phyloP scores from a whole-genome alignment of 768 basidiomycete genomes.

The Lactarius tabidus region DNA sequence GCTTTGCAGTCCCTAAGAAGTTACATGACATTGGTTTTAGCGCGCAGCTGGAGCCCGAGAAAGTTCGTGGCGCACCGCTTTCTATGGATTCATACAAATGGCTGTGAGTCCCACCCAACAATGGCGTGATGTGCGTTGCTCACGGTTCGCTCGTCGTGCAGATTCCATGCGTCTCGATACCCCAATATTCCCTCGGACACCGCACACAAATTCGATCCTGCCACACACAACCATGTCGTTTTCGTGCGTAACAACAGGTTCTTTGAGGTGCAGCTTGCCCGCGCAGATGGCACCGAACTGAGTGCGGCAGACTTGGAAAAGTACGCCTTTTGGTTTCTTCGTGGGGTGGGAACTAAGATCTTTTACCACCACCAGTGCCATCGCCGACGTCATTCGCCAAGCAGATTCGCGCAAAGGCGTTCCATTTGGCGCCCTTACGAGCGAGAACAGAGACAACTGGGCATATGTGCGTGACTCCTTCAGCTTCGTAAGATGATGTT shows the following conservation, averaged over 20 bases:
- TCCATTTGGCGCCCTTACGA: constrained; percentile 75
- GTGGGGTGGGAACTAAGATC: background rate
- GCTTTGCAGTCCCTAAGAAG: too few species aligned
- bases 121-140: background rate
- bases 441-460: constrained; percentile 90
- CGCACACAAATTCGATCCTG: constrained; percentile 73
- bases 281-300: constrained; percentile 61
- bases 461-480: constrained; percentile 52
- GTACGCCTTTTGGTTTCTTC: constrained; percentile 33
- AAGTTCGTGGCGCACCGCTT: constrained; percentile 67
- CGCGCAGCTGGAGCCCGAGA: constrained; percentile 83
- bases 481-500: constrained; percentile 20
- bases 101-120: constrained; percentile 49
- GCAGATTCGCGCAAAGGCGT: constrained; percentile 47
- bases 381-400: constrained; percentile 60
- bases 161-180: constrained; percentile 91
- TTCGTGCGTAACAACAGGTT: constrained; percentile 91
- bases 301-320: constrained; percentile 79
- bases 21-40: too few species aligned
- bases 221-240: constrained; percentile 78
- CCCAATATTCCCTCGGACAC: constrained; percentile 81
- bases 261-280: constrained; percentile 72
- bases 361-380: constrained; percentile 38
- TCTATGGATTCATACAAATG: constrained; percentile 96
- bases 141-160: constrained; percentile 28